Evolutionary conservation across 202 grass and related monocot genomes (phyloP).

Genomic region (Tripidium arundinaceum): DNA sequence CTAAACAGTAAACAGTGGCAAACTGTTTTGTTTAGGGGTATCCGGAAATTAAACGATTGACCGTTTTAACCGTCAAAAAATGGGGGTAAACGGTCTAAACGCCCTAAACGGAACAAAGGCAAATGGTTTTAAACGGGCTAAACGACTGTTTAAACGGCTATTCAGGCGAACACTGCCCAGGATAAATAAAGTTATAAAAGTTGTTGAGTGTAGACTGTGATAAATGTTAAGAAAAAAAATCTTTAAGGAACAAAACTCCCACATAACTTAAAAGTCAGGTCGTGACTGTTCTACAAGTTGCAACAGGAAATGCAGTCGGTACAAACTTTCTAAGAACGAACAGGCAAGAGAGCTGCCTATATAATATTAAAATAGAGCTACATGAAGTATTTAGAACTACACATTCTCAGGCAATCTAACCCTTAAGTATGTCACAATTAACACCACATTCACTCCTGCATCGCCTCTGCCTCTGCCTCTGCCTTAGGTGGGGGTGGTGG

Average conservation of each 20-base stretch:
- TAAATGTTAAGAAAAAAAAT: neutral
- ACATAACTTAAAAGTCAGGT: neutral
- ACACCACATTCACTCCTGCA: neutral
- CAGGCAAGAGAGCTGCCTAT: neutral
- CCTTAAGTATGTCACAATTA: neutral
- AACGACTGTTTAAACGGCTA: too few species aligned
- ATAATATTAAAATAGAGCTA: neutral
- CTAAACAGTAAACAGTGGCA: too few species aligned
- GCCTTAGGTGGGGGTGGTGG: constrained; percentile 28
- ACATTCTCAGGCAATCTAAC: neutral
- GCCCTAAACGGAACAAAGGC: too few species aligned
- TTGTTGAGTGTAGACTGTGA: neutral
- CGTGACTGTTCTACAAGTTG: neutral
- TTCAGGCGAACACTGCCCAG: too few species aligned
- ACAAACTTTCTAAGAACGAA: neutral
- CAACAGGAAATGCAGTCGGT: neutral
- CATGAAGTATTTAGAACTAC: neutral
- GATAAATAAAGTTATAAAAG: neutral
- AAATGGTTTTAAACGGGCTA: too few species aligned
- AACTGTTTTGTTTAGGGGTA: too few species aligned
- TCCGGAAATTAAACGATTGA: too few species aligned
- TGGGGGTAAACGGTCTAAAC: too few species aligned
- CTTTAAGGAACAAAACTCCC: neutral
- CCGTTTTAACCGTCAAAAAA: too few species aligned
- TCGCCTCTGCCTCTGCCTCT: neutral